These are phyloP conservation scores for Penicillium paxilli DNA, from an alignment of 495 filamentous ascomycete genomes.

Conservation along the genomic window DNA sequence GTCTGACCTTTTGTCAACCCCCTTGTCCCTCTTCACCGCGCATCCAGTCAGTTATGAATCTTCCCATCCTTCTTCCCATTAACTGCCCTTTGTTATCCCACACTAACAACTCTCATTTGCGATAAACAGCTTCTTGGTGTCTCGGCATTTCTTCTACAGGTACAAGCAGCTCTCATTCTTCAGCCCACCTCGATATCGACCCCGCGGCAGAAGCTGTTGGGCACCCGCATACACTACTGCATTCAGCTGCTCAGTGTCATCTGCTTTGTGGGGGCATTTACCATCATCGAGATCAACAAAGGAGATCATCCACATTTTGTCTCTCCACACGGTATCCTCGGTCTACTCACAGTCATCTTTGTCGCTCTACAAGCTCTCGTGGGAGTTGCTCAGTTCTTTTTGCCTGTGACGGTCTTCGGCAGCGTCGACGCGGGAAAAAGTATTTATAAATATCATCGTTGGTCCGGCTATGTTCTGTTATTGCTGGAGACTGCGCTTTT, in stretches of 20 bases:
- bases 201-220: slow-evolving; percentile 66
- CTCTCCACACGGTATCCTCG: slow-evolving; percentile 76
- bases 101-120: neutral
- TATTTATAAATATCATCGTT: slow-evolving; percentile 86
- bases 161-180: slow-evolving; percentile 79
- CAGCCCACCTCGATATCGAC: slow-evolving; percentile 85
- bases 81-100: neutral
- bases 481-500: slow-evolving; percentile 71
- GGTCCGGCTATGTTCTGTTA: slow-evolving; percentile 73
- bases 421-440: slow-evolving; percentile 75
- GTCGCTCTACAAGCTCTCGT: slow-evolving; percentile 71
- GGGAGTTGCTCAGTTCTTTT: slow-evolving; percentile 76
- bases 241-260: slow-evolving; percentile 65
- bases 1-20: slow-evolving; percentile 66
- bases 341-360: slow-evolving; percentile 70
- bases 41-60: slow-evolving; percentile 62
- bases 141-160: slow-evolving; percentile 67
- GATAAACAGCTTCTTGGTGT: slow-evolving; percentile 66
- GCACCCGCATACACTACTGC: slow-evolving; percentile 66
- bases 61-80: neutral
- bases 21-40: slow-evolving; percentile 72
- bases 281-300: slow-evolving; percentile 85
- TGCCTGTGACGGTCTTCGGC: slow-evolving; percentile 66
- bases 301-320: slow-evolving; percentile 68
- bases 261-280: slow-evolving; percentile 63